Evolutionary conservation across 2,329 filamentous ascomycete species (phyloP).

Genomic region (Hortaea werneckii): DNA sequence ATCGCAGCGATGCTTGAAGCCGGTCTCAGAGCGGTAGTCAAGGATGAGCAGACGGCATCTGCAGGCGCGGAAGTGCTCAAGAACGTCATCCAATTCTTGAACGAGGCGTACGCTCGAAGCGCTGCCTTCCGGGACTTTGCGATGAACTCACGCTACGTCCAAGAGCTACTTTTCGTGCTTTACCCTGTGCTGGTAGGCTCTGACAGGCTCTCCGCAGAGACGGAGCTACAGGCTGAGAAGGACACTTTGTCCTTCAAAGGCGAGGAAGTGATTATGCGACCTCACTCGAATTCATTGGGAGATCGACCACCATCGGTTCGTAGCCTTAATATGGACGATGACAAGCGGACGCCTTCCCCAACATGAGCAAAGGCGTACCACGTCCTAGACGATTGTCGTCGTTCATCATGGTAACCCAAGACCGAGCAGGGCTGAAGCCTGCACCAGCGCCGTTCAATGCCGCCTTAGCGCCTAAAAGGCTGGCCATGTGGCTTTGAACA

Average conservation of each 20-base stretch:
- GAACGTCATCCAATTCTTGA: constrained; percentile 67
- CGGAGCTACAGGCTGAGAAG: constrained; percentile 75
- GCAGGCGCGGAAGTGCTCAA: constrained; percentile 57
- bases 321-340: constrained; percentile 48
- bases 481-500: constrained; percentile 37
- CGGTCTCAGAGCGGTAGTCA: constrained; percentile 62
- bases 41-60: constrained; percentile 36
- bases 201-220: constrained; percentile 71
- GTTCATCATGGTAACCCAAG: constrained; percentile 75
- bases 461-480: constrained; percentile 48
- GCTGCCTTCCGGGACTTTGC: constrained; percentile 74
- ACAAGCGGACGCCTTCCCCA: constrained; percentile 28
- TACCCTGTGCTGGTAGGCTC: constrained; percentile 84
- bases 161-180: constrained; percentile 66
- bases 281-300: constrained; percentile 52
- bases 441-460: constrained; percentile 51
- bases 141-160: constrained; percentile 67
- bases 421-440: constrained; percentile 21
- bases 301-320: constrained; percentile 57
- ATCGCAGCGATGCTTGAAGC: constrained; percentile 81
- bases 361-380: constrained; percentile 39
- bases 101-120: constrained; percentile 68
- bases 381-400: constrained; percentile 74
- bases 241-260: constrained; percentile 77
- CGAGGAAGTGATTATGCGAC: constrained; percentile 72